Conservation (phyloP, 2,329 filamentous ascomycete species). For the Aaosphaeria pasadenensis region DNA sequence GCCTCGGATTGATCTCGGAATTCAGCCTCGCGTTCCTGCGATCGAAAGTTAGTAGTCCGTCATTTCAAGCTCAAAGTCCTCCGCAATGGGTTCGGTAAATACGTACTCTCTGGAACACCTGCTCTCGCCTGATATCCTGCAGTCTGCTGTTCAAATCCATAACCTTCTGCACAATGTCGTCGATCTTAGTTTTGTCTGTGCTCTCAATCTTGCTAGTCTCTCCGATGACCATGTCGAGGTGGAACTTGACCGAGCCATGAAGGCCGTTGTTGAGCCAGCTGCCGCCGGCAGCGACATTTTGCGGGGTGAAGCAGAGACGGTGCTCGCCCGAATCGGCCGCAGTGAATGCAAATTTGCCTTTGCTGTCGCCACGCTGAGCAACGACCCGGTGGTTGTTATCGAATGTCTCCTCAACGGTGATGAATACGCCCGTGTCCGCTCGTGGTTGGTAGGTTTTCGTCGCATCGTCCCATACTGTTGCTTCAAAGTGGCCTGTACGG, state of each 20-base stretch:
- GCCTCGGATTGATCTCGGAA: constrained; percentile 96
- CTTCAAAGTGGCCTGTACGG: constrained; percentile 70
- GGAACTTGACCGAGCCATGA: constrained; percentile 77
- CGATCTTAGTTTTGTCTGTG: constrained; percentile 87
- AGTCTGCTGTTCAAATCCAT: constrained; percentile 84
- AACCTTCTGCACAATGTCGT: constrained; percentile 83
- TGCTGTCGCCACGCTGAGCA: constrained; percentile 71
- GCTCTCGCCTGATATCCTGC: constrained; percentile 86
- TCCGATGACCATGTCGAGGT: constrained; percentile 88
- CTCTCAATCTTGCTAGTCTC: constrained; percentile 93
- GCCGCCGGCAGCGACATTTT: constrained; percentile 66
- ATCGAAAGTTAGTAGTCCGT: constrained; percentile 9
- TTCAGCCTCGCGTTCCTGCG: constrained; percentile 92
- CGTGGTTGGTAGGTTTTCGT: constrained; percentile 68
- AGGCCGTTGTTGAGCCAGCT: constrained; percentile 67
- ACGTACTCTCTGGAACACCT: constrained; percentile 87
- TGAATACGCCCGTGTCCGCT: constrained; percentile 75
- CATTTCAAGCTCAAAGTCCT: not conserved
- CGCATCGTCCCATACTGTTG: constrained; percentile 77
- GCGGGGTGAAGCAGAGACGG: constrained; percentile 89
- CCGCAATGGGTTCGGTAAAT: not conserved
- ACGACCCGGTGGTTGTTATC: constrained; percentile 97
- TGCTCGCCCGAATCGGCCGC: constrained; percentile 94
- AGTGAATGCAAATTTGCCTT: constrained; percentile 91
- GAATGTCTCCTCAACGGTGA: constrained; percentile 95